Evolutionary conservation across 176 grass and related monocot species (phyloP).

Genomic region (Urochloa ruziziensis): DNA sequence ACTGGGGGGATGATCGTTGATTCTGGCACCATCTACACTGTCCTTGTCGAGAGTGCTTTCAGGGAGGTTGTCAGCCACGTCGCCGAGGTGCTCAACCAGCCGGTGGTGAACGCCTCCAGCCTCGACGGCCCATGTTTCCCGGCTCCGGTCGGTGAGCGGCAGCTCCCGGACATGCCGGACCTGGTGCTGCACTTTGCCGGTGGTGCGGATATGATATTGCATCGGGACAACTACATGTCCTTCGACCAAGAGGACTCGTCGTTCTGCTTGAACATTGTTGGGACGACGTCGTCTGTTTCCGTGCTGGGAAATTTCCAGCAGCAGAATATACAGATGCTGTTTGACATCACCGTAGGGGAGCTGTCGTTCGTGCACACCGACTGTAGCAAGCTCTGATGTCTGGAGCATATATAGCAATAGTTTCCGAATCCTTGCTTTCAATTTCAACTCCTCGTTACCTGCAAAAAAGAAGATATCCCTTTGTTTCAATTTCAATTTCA

Average conservation of each 20-base stretch:
- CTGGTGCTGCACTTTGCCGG: conserved; percentile 46
- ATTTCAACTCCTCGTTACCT: too few relatives aligned
- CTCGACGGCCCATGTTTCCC: conserved; percentile 19
- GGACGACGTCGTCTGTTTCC: neutral
- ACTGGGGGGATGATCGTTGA: neutral
- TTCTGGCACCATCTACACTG: neutral
- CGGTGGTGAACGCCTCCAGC: conserved; percentile 3
- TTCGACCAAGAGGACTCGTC: neutral
- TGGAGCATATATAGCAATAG: neutral
- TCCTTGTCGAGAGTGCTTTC: neutral
- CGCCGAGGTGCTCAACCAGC: neutral
- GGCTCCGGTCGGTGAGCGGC: neutral
- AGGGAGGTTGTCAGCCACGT: neutral
- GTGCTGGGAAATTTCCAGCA: neutral
- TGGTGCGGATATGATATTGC: conserved; percentile 47
- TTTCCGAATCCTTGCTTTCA: neutral
- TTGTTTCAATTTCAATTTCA: too few relatives aligned
- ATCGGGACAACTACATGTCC: neutral
- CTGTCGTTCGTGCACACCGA: neutral
- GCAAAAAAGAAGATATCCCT: too few relatives aligned
- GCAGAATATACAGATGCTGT: conserved; percentile 1
- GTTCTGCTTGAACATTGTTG: neutral
- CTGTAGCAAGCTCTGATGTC: neutral
- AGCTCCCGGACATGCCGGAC: conserved; percentile 18
- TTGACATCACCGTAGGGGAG: neutral